Base-by-base conservation (phyloP, 2,329 filamentous ascomycete species). In the Cladorrhinum sp. region DNA sequence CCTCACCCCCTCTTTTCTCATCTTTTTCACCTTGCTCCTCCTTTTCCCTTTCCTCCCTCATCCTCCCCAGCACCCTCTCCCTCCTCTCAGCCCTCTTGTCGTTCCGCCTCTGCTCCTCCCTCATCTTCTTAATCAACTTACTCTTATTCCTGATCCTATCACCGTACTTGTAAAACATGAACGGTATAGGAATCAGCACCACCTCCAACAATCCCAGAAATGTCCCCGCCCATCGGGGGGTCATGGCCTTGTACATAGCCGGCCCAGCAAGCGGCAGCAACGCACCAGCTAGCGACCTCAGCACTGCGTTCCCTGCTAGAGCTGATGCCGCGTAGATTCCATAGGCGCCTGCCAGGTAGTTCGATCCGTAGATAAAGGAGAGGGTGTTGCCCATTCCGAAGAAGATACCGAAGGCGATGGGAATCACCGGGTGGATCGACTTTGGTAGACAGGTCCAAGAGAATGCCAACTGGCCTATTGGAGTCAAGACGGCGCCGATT, bases 391-490 rank as follows among this genome's bases (percentile, higher is more conserved):
- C 90, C 0, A 83, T 80, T 1, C 90, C 90, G 66, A 93, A 93
- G 0, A 88, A 87, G 7, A 93, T 82, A 1, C 90, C 90, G 1
- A 89, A 89, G 0, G 90, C 77, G 55, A 93, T 87, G 1, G 90
- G 88, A 22, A 85, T 79, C 20, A 92, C 86, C 88, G 90, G 96
- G 71, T 91, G 92, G 29, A 96, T 91, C 3, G 84, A 83, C 0
- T 75, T 77, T 0, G 92, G 92, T 0, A 92, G 84, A 62, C 88
- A 92, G 0, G 92, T 96, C 92, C 92, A 96, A 0, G 90, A 86
- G 70, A 97, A 97, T 73, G 88, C 89, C 23, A 97, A 82, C 73
- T 96, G 88, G 16, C 92, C 93, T 2, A 91, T 73, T 0, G 92
- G 89, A 0, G 90, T 86, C 1, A 91, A 77, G 1, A 96, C 72